Evolutionary conservation across 306 rosid genomes (phyloP).

Genomic region (Vigna mungo): DNA sequence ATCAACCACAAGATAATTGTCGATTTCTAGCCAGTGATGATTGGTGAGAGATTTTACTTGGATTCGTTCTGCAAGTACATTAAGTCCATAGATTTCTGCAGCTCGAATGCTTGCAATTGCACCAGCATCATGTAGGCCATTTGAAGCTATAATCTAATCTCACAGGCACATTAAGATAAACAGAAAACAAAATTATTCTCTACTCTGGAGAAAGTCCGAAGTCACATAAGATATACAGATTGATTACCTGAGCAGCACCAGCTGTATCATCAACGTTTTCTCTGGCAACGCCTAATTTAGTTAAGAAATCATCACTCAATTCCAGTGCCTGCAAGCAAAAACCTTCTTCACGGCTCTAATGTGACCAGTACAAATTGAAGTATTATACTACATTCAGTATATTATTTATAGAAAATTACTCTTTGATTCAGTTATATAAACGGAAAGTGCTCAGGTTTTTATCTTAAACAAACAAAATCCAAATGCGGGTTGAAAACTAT

Average conservation of each 20-base stretch:
- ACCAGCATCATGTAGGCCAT: constrained; percentile 57
- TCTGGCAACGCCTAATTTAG: constrained; percentile 61
- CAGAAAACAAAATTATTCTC: constrained; percentile 31
- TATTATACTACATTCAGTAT: background rate
- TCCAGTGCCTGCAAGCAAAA: constrained; percentile 66
- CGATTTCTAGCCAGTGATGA: constrained; percentile 25
- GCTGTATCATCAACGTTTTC: constrained; percentile 71
- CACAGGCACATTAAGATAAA: constrained; percentile 16
- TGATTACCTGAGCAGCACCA: constrained; percentile 71
- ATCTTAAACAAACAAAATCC: constrained; percentile 4
- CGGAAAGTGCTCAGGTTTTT: constrained; percentile 9
- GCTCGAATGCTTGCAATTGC: constrained; percentile 69
- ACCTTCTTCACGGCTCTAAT: constrained; percentile 20
- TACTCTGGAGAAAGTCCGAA: constrained; percentile 25
- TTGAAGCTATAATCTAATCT: constrained; percentile 57
- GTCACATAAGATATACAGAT: background rate
- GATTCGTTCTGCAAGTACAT: constrained; percentile 64
- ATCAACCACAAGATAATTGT: constrained; percentile 20
- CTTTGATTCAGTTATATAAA: background rate
- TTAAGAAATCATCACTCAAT: constrained; percentile 59
- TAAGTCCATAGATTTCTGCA: constrained; percentile 66
- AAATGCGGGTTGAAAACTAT: constrained; percentile 9
- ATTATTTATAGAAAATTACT: constrained; percentile 1
- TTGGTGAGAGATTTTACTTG: constrained; percentile 51
- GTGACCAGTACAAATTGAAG: constrained; percentile 1